These are phyloP conservation scores for Cyberlindnera lachancei DNA, from an alignment of 805 yeast genomes.

Conservation along the genomic window DNA sequence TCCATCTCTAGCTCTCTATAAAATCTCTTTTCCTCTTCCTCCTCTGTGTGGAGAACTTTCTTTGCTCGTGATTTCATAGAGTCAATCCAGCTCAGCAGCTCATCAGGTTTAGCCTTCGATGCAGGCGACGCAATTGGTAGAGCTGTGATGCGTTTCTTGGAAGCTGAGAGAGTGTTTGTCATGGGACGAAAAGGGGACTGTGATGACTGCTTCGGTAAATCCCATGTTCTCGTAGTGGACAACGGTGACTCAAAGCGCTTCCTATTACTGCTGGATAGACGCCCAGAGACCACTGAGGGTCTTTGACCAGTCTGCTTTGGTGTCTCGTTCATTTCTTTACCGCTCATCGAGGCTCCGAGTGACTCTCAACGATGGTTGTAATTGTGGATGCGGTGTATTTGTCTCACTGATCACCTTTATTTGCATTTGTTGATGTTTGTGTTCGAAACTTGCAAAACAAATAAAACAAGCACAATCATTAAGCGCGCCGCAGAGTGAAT, in stretches of 20 bases:
- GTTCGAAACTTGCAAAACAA: no score
- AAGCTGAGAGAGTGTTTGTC: no score
- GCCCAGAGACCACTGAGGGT: not conserved
- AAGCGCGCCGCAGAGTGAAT: no score
- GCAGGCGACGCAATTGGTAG: no score
- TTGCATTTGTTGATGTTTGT: no score
- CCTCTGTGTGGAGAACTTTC: slow-evolving; percentile 24
- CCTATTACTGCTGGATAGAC: not conserved
- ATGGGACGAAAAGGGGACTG: slow-evolving; percentile 18
- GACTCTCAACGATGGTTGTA: not conserved
- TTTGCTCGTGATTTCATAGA: slow-evolving; percentile 28
- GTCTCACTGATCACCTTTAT: not conserved
- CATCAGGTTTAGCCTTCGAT: slow-evolving; percentile 7
- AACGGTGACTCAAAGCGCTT: slow-evolving; percentile 13
- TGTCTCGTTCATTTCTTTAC: not conserved
- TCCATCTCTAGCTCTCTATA: slow-evolving; percentile 30
- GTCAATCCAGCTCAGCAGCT: slow-evolving; percentile 28
- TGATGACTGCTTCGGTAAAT: slow-evolving; percentile 11
- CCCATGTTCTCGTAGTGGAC: slow-evolving; percentile 15
- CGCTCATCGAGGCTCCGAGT: not conserved
- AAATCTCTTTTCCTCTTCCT: slow-evolving; percentile 29
- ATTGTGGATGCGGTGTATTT: not conserved
- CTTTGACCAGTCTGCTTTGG: not conserved
- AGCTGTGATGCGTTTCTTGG: no score
- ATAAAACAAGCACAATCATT: no score